phyloP scores from a whole-genome alignment of 2,329 filamentous ascomycete species.

The Talaromyces sp. region DNA sequence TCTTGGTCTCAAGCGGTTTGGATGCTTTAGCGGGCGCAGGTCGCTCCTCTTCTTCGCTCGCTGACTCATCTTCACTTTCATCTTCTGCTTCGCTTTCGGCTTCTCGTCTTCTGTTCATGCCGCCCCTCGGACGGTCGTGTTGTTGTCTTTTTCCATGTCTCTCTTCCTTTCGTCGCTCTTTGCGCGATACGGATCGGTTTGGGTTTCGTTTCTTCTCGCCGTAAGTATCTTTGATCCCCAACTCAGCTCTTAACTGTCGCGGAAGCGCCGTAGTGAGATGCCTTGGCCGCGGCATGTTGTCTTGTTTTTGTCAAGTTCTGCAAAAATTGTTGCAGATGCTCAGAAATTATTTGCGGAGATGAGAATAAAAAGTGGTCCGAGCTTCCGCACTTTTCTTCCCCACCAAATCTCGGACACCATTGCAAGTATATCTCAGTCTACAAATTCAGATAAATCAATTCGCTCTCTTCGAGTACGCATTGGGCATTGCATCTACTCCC shows the following conservation, averaged over 20 bases:
- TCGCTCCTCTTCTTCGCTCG: conserved; percentile 15
- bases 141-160: conserved; percentile 57
- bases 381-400: conserved; percentile 21
- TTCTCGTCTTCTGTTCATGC: conserved; percentile 25
- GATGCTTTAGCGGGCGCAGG: conserved; percentile 7
- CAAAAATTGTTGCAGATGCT: background rate
- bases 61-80: conserved; percentile 21
- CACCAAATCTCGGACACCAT: background rate
- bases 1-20: conserved; percentile 7
- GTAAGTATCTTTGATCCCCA: conserved; percentile 39
- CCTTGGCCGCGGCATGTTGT: conserved; percentile 26
- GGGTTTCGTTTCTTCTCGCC: conserved; percentile 32
- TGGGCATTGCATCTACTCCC: background rate
- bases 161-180: conserved; percentile 66
- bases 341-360: conserved; percentile 18
- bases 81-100: conserved; percentile 28
- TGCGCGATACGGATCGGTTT: conserved; percentile 45
- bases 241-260: conserved; percentile 36
- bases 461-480: background rate
- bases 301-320: background rate
- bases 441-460: background rate
- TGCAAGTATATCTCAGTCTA: background rate
- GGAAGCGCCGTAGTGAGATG: conserved; percentile 45
- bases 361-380: conserved; percentile 20
- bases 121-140: conserved; percentile 17